A percentile compares a stretch with the other conserved stretches of the same genome.
Evolutionary conservation across 208 protist genomes (phyloP).

Genomic region (Trichomonas vaginalis): DNA sequence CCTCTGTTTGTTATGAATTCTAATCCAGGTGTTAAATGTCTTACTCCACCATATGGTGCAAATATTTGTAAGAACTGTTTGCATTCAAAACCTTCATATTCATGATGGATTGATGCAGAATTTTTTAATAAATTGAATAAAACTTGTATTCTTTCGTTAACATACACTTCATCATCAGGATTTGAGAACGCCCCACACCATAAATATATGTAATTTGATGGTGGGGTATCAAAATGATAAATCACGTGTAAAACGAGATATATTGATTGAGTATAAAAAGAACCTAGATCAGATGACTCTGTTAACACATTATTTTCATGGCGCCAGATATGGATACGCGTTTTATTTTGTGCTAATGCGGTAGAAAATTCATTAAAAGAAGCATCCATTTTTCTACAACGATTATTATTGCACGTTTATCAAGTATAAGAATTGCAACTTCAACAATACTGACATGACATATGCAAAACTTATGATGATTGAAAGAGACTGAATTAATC

Average conservation of each 20-base stretch:
- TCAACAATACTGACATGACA: too few species aligned
- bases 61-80: neutral
- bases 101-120: neutral
- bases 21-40: neutral
- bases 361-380: neutral
- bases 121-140: neutral
- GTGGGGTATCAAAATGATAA: neutral
- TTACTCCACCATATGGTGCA: neutral
- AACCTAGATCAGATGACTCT: neutral
- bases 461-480: too few species aligned
- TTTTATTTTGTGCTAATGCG: constrained; percentile 1
- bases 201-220: neutral
- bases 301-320: neutral
- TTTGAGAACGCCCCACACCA: neutral
- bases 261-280: neutral
- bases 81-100: constrained; percentile 2
- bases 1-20: neutral
- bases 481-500: too few species aligned
- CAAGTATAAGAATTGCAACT: too few species aligned
- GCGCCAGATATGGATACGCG: neutral
- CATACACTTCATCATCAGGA: neutral
- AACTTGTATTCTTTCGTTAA: constrained; percentile 4
- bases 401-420: too few species aligned
- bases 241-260: neutral
- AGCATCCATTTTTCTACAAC: constrained; percentile 5